Conservation (phyloP, 352 stramenopile species). For the Phytophthora tentaculata region DNA sequence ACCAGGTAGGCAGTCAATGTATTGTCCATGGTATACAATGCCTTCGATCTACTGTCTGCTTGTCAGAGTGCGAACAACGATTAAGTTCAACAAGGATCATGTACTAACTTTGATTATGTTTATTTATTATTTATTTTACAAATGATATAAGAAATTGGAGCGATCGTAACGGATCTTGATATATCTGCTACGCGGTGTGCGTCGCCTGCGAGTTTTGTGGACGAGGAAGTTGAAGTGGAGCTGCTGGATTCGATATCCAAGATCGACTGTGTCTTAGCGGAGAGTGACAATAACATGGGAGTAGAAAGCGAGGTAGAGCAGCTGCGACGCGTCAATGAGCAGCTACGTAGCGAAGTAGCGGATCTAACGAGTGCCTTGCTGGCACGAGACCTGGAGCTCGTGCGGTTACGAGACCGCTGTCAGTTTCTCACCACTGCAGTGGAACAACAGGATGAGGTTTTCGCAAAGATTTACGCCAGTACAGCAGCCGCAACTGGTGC, state of each 20-base stretch:
- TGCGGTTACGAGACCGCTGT: conserved; percentile 66
- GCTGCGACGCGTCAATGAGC: conserved; percentile 51
- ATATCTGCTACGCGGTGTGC: background rate
- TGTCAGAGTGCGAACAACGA: background rate
- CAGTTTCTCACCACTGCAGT: conserved; percentile 63
- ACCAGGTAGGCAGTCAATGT: background rate
- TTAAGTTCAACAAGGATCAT: conserved; percentile 8
- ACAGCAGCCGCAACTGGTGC: conserved; percentile 16
- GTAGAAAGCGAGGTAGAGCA: conserved; percentile 28
- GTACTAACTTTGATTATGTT: too few relatives aligned
- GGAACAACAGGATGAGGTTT: conserved; percentile 79
- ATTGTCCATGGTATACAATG: background rate
- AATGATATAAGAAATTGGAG: background rate
- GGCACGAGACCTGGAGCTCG: conserved; percentile 79
- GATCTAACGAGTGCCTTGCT: conserved; percentile 77
- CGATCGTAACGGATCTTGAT: background rate
- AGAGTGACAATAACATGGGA: conserved; percentile 10
- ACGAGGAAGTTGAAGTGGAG: conserved; percentile 33
- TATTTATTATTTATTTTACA: conserved; percentile 1
- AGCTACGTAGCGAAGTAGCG: conserved; percentile 56
- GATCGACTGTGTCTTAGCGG: conserved; percentile 28
- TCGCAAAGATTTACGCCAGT: conserved; percentile 79
- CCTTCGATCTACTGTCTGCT: background rate
- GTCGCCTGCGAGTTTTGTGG: conserved; percentile 17
- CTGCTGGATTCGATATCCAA: conserved; percentile 35